Conservation (phyloP, 768 basidiomycete species). For the Russula sp. region DNA sequence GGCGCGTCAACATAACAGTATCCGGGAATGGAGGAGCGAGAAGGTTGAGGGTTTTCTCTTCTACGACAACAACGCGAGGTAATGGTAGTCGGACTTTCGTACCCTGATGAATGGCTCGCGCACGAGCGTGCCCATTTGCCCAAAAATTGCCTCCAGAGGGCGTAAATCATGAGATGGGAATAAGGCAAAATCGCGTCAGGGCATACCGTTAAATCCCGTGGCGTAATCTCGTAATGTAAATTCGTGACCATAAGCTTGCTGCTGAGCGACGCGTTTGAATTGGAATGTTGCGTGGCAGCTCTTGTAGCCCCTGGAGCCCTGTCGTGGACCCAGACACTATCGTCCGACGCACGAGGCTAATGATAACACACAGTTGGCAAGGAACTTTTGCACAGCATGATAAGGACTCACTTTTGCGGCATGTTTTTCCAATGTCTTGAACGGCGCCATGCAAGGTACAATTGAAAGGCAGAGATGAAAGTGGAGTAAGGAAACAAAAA, state of each 20-base stretch:
- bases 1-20: constrained; percentile 27
- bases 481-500: not conserved
- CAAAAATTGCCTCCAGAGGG: constrained; percentile 71
- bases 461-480: not conserved
- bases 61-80: constrained; percentile 53
- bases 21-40: constrained; percentile 39
- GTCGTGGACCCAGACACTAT: constrained; percentile 25
- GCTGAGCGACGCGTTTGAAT: constrained; percentile 1
- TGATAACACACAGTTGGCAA: constrained; percentile 6
- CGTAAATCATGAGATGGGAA: not conserved
- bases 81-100: constrained; percentile 55
- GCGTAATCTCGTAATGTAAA: constrained; percentile 87
- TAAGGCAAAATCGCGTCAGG: constrained; percentile 18
- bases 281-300: not conserved
- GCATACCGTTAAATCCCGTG: constrained; percentile 82
- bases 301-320: constrained; percentile 17
- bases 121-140: constrained; percentile 86
- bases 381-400: not conserved
- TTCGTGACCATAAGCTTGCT: constrained; percentile 71
- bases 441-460: constrained; percentile 10
- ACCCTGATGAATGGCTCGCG: constrained; percentile 94
- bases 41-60: constrained; percentile 49
- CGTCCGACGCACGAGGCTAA: constrained; percentile 25
- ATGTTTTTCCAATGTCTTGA: constrained; percentile 10
- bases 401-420: constrained; percentile 6